These are phyloP conservation scores for Solanum hybrid DNA, from an alignment of 305 asterid genomes.

Conservation along the genomic window DNA sequence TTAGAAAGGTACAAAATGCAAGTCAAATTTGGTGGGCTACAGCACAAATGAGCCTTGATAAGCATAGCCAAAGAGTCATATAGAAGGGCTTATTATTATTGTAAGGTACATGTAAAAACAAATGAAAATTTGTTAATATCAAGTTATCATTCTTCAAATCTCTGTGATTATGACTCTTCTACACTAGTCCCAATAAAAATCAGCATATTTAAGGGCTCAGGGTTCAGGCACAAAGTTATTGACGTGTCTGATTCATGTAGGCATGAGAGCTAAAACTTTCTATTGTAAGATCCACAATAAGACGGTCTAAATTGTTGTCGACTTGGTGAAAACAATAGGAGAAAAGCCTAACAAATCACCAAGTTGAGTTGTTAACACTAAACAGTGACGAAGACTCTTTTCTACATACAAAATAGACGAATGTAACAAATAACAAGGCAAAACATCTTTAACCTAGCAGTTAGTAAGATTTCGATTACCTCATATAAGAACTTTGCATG, in stretches of 20 bases:
- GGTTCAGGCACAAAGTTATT: background rate
- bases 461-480: background rate
- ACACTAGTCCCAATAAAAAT: background rate
- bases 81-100: background rate
- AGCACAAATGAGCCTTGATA: too few relatives aligned
- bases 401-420: background rate
- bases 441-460: background rate
- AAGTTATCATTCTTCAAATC: conserved; percentile 1
- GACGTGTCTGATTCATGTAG: background rate
- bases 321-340: background rate
- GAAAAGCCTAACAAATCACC: background rate
- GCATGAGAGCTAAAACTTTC: background rate
- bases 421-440: background rate
- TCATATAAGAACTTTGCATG: background rate
- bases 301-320: background rate
- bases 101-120: conserved; percentile 4
- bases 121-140: conserved; percentile 3
- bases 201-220: background rate
- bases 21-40: conserved; percentile 1
- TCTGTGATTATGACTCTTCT: background rate
- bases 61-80: background rate
- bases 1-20: background rate
- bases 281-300: background rate
- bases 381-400: background rate
- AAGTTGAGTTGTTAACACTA: background rate